Evolutionary conservation across 257 asterid species (phyloP).

Genomic region (Hygrophila difformis): DNA sequence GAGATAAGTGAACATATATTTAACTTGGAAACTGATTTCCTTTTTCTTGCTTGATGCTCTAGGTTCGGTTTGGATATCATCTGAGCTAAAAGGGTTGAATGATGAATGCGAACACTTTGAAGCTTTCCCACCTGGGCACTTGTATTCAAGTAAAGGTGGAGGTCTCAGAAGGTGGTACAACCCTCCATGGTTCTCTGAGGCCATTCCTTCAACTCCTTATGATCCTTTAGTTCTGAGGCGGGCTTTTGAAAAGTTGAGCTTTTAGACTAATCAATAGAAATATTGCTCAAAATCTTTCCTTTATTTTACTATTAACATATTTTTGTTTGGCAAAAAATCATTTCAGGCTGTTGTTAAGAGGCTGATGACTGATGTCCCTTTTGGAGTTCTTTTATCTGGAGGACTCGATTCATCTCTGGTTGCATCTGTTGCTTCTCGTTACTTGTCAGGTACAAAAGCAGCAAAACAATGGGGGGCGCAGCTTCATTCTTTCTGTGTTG

Average conservation of each 20-base stretch:
- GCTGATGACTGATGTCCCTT: too few species aligned
- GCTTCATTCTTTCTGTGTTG: too few species aligned
- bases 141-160: slow-evolving; percentile 75
- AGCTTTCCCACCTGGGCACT: slow-evolving; percentile 97
- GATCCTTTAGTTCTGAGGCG: slow-evolving; percentile 64
- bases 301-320: too few species aligned
- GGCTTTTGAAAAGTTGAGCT: slow-evolving; percentile 78
- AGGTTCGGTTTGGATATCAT: slow-evolving; percentile 93
- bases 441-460: slow-evolving; percentile 70
- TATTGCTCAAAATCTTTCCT: not conserved
- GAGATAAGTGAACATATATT: too few species aligned
- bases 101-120: too few species aligned
- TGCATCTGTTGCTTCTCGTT: slow-evolving; percentile 78
- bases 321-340: slow-evolving; percentile 12
- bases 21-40: not conserved
- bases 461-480: slow-evolving; percentile 94
- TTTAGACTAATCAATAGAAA: not conserved
- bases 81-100: slow-evolving; percentile 91
- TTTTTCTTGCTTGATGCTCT: slow-evolving; percentile 4
- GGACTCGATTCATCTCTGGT: slow-evolving; percentile 95
- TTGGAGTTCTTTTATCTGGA: too few species aligned
- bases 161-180: slow-evolving; percentile 77
- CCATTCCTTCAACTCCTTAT: slow-evolving; percentile 72
- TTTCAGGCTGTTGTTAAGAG: too few species aligned
- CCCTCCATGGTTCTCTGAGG: slow-evolving; percentile 84